phyloP scores from a whole-genome alignment of 2,329 filamentous ascomycete genomes.

The Fusarium verticillioides region DNA sequence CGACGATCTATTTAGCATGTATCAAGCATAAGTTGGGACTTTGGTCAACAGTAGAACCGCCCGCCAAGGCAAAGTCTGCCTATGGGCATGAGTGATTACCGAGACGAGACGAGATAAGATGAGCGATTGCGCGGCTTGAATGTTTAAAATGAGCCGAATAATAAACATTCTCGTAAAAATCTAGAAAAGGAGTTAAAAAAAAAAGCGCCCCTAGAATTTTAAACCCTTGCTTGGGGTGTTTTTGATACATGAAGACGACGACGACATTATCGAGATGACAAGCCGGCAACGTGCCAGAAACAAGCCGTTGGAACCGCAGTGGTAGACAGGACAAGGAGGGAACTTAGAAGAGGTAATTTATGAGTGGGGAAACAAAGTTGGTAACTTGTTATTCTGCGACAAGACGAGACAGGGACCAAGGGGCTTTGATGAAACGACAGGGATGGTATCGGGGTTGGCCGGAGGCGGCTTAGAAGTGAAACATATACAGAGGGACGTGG shows the following conservation, averaged over 20 bases:
- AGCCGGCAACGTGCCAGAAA: background rate
- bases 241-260: constrained; percentile 19
- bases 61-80: constrained; percentile 22
- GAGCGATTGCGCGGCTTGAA: constrained; percentile 20
- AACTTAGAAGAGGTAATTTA: constrained; percentile 10
- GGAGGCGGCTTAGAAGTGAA: constrained; percentile 23
- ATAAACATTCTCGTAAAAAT: background rate
- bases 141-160: background rate
- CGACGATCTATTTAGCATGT: background rate
- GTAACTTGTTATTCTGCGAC: constrained; percentile 34
- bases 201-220: background rate
- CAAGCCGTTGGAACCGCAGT: constrained; percentile 2
- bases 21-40: background rate
- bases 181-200: background rate
- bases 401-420: constrained; percentile 27
- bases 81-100: constrained; percentile 14
- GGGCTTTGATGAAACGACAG: constrained; percentile 32
- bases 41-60: constrained; percentile 14
- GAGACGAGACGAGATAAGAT: constrained; percentile 16
- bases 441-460: constrained; percentile 18
- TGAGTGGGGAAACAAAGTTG: constrained; percentile 15
- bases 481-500: constrained; percentile 10
- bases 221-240: constrained; percentile 28
- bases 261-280: constrained; percentile 5
- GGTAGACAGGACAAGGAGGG: background rate